These are phyloP conservation scores for Teratosphaeria zuluensis DNA, from an alignment of 2,329 filamentous ascomycete species.

Conservation along the genomic window DNA sequence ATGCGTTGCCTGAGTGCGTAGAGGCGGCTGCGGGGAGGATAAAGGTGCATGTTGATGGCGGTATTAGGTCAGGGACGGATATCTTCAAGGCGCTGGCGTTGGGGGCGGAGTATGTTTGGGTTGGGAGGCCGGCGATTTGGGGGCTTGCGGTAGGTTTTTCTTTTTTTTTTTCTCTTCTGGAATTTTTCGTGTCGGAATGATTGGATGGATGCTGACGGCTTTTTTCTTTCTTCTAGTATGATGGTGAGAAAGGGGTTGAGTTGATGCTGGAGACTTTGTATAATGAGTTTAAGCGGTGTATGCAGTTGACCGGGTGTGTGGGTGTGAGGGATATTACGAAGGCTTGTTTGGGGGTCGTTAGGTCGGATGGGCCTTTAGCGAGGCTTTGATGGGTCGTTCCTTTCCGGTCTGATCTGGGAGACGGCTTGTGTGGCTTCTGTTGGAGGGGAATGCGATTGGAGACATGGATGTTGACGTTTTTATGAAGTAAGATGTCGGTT, in stretches of 20 bases:
- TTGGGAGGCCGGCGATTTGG: slow-evolving; percentile 42
- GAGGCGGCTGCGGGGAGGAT: slow-evolving; percentile 36
- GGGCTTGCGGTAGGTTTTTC: slow-evolving; percentile 33
- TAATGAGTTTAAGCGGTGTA: slow-evolving; percentile 23
- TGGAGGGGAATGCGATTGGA: no score
- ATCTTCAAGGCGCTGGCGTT: slow-evolving; percentile 49
- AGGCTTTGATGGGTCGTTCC: slow-evolving; percentile 13
- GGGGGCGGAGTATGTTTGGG: slow-evolving; percentile 42
- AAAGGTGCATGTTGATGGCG: slow-evolving; percentile 53
- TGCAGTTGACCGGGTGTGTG: slow-evolving; percentile 29
- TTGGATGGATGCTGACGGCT: slow-evolving; percentile 5
- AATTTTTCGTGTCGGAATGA: neutral
- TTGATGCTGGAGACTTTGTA: slow-evolving; percentile 32
- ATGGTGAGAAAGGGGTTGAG: slow-evolving; percentile 29
- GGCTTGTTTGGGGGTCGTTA: slow-evolving; percentile 22
- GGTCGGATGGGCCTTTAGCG: slow-evolving; percentile 25
- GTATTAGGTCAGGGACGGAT: slow-evolving; percentile 47
- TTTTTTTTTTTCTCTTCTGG: neutral
- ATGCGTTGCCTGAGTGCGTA: slow-evolving; percentile 35
- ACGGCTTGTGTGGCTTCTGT: neutral
- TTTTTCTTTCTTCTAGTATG: slow-evolving; percentile 17
- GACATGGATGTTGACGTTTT: no score
- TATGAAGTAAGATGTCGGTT: no score
- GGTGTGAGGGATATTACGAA: slow-evolving; percentile 26
- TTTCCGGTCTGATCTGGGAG: neutral